These are phyloP conservation scores for Tylopilus felleus DNA, from an alignment of 768 basidiomycete species.

Conservation along the genomic window DNA sequence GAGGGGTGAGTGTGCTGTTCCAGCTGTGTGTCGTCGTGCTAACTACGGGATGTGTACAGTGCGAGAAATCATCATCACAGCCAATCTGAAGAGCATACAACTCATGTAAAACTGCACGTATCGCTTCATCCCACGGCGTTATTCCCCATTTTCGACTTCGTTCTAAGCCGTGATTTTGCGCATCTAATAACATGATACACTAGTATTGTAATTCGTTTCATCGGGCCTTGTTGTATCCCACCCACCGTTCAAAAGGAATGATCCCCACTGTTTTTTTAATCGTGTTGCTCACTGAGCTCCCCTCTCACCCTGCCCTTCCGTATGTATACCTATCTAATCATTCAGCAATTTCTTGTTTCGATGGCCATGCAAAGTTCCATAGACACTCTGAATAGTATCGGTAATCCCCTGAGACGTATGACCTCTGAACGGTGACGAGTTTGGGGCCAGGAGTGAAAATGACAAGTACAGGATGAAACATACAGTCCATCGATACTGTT, in stretches of 20 bases:
- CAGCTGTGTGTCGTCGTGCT: neutral
- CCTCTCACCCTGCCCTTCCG: neutral
- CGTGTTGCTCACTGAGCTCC: neutral
- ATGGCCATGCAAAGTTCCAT: constrained; percentile 1
- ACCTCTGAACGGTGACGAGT: neutral
- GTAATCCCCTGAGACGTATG: neutral
- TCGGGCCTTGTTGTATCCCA: constrained; percentile 14
- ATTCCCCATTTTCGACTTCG: constrained; percentile 7
- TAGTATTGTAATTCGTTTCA: constrained; percentile 12
- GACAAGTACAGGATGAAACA: constrained; percentile 2
- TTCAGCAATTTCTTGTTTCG: constrained; percentile 7
- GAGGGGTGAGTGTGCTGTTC: constrained; percentile 47
- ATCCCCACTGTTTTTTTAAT: constrained; percentile 14
- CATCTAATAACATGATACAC: constrained; percentile 18
- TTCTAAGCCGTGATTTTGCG: constrained; percentile 3
- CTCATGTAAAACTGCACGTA: constrained; percentile 26
- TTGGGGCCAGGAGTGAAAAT: neutral
- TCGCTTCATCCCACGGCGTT: constrained; percentile 2
- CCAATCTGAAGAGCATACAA: constrained; percentile 56
- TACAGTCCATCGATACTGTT: constrained; percentile 28
- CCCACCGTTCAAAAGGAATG: constrained; percentile 11
- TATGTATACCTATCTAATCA: constrained; percentile 29
- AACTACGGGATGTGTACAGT: constrained; percentile 37
- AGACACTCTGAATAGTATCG: neutral
- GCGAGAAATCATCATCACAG: constrained; percentile 66